Percentiles rank a stretch among this genome's conserved stretches.
Evolutionary conservation across 495 filamentous ascomycete species (phyloP).

Genomic region (Aspergillus panamensis): DNA sequence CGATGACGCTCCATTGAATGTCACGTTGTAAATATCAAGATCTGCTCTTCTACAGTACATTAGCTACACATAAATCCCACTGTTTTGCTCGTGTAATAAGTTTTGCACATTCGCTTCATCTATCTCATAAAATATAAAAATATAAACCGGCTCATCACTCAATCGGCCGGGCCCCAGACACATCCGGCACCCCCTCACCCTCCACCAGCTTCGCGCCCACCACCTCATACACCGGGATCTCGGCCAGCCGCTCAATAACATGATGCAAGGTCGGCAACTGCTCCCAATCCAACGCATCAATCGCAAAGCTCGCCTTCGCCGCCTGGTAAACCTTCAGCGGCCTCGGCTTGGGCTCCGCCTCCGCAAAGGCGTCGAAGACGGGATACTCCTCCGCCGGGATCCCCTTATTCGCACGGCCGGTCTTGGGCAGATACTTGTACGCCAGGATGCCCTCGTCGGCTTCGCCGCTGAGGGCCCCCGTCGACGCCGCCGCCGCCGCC

Average conservation of each 20-base stretch:
- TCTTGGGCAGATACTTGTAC: constrained; percentile 29
- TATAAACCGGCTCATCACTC: too few species aligned
- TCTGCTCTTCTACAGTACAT: too few species aligned
- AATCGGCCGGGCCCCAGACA: background rate
- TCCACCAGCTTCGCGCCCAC: constrained; percentile 31
- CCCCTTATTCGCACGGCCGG: constrained; percentile 12
- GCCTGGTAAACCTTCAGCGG: constrained; percentile 6
- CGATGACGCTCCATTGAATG: constrained; percentile 2
- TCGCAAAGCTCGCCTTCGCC: constrained; percentile 28
- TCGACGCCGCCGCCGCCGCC: constrained; percentile 12
- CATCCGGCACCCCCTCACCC: constrained; percentile 2
- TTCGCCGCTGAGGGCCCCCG: constrained; percentile 20
- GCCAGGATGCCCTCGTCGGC: constrained; percentile 30
- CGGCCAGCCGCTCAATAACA: constrained; percentile 40
- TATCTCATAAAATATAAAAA: too few species aligned
- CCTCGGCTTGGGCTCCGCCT: constrained; percentile 15
- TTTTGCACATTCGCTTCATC: too few species aligned
- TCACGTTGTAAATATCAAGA: constrained; percentile 6
- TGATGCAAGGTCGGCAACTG: constrained; percentile 49
- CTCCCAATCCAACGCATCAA: constrained; percentile 38
- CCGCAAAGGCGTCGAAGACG: constrained; percentile 27
- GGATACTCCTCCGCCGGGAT: constrained; percentile 37
- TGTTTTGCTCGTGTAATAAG: too few species aligned
- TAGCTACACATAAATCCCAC: too few species aligned
- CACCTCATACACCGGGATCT: constrained; percentile 47